Percentiles rank a stretch among this genome's conserved stretches.
phyloP scores from a whole-genome alignment of 768 basidiomycete species.

The Hysterangium stoloniferum region DNA sequence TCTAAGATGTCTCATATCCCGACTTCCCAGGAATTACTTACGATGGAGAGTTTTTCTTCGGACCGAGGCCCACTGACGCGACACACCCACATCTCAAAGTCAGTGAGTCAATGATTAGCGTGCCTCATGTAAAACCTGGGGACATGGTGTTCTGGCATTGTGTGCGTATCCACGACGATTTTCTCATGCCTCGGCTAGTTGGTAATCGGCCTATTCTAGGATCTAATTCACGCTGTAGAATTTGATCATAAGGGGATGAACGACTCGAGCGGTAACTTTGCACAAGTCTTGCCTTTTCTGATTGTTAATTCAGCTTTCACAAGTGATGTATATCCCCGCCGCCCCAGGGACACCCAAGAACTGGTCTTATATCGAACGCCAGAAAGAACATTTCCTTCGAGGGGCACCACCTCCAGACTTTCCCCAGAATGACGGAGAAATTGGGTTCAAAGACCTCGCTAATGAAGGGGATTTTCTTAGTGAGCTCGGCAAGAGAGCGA shows the following conservation, averaged over 20 bases:
- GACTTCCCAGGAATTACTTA: conserved; percentile 47
- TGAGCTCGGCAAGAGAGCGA: conserved; percentile 30
- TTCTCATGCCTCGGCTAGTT: neutral
- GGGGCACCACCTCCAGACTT: conserved; percentile 69
- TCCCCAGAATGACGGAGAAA: conserved; percentile 36
- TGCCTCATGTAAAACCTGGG: conserved; percentile 65
- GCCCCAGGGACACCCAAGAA: conserved; percentile 60
- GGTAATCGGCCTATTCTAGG: conserved; percentile 16
- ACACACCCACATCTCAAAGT: conserved; percentile 65
- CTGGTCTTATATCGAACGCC: conserved; percentile 50
- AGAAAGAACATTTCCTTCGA: conserved; percentile 51
- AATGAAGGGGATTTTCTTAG: conserved; percentile 30
- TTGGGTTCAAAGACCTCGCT: conserved; percentile 33
- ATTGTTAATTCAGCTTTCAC: neutral
- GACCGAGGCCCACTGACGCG: conserved; percentile 39
- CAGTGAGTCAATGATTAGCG: conserved; percentile 51
- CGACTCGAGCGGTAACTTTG: conserved; percentile 12
- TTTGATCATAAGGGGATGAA: conserved; percentile 39
- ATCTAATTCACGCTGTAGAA: conserved; percentile 51
- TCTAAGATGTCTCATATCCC: conserved; percentile 37
- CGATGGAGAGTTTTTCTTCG: conserved; percentile 29
- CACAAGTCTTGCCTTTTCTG: neutral
- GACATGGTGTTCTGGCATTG: conserved; percentile 79
- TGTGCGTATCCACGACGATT: conserved; percentile 22
- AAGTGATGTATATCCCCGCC: conserved; percentile 76